Base-by-base conservation (phyloP, 2,329 filamentous ascomycete species). In the Epichloe brachyelytri region DNA sequence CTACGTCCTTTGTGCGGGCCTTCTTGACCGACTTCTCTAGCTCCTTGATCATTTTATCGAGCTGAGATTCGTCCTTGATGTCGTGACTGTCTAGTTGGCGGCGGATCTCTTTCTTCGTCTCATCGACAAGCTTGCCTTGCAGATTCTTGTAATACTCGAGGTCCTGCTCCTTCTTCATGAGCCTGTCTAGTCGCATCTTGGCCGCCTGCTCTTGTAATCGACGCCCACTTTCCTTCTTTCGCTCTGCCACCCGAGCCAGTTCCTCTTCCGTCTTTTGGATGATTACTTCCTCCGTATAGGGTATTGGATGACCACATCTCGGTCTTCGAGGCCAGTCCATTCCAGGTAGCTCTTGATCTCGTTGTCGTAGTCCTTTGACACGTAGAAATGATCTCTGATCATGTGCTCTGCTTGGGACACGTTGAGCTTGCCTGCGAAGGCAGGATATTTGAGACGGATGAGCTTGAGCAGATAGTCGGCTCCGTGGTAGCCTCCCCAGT, bases 121-220 rank as follows among this genome's bases (percentile, higher is more conserved):
- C 80, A 22, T 84, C 81, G 2, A 75, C 77, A 10, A 96, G 73
- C 56, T 80, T 81, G 36, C 73, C 67, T 62, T 94, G 88, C 4
- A 98, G 71, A 53, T 88, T 80, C 63, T 88, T 89, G 73, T 90
- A 96, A 67, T 95, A 96, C 59, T 95, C 90, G 1, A 97, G 72
- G 64, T 97, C 90, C 63, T 95, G 83, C 68, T 98, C 93, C 68
- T 98, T 98, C 62, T 87, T 86, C 65, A 97, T 88, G 45, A 98
- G 74, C 61, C 95, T 95, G 57, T 98, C 93, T 0, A 98, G 72
- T 7, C 93, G 84, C 88, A 96, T 95, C 68, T 95, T 97, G 10
- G 91, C 91, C 0, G 93, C 93, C 67, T 98, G 93, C 61, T 96
- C 89, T 66, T 98, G 93, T 26, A 98, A 65, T 44, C 94, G 78